Base-by-base conservation (phyloP, 148 eudicot species). In the Rhododendron simsii region DNA sequence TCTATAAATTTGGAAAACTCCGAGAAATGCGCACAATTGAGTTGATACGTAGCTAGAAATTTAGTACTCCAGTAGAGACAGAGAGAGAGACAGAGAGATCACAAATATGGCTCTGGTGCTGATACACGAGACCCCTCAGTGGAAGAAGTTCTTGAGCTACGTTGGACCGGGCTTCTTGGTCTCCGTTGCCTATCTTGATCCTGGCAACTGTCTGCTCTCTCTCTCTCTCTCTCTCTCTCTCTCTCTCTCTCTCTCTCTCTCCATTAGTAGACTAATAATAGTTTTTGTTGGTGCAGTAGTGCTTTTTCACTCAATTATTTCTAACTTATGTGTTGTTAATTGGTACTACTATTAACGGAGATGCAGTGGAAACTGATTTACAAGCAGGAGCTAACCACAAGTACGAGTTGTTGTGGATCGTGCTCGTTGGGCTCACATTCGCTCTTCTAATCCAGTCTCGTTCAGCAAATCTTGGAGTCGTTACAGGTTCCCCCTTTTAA, bases 111-210 rank as follows among this genome's bases (percentile, higher is more conserved):
- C 86, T 75, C 71, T 75, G 71, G 86, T 84, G 50, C 71, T 75
- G 73, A 84, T 76, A 75, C 35, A 87, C 45, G 91, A 87, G 65
- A 82, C 77, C 33, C 84, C 88, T 12, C 28, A 33, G 21, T 89
- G 90, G 90, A 89, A 73, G 82, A 84, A 86, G 39, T 16, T 86
- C 55, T 20, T 89, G 35, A 53, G 86, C 78, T 89, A 41, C 47
- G 84, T 89, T 13, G 90, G 90, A n/a, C 90, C 90, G 80, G 90
- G 90, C 35, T 73, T 89, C 76, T 26, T 89, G 26, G 88, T 89
- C 71, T 89, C 90, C 7, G 67, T 89, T 18, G 90, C 90, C 59
- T 89, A 89, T 84, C 86, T 89, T 15, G 90, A 89, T 53, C 90
- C 90, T 74, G 88, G 88, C 8, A 89, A 89, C 82, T 80, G 90